Percentiles rank a stretch among this genome's conserved stretches.
phyloP scores from a whole-genome alignment of 139 green algal species.

The Nannochloris sp. region DNA sequence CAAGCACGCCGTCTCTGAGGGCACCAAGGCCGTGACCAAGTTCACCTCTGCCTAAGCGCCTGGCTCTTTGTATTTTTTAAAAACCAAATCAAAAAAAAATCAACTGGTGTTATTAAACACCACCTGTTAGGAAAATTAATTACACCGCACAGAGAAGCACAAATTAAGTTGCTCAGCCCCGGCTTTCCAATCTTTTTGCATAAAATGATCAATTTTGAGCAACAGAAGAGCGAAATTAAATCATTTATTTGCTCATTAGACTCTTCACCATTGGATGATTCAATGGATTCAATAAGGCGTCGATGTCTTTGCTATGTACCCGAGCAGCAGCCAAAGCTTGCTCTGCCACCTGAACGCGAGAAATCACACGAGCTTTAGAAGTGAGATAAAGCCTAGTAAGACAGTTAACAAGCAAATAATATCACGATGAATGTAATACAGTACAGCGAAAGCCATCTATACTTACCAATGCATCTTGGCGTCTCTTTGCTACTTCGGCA shows the following conservation, averaged over 20 bases:
- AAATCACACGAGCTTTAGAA: neutral
- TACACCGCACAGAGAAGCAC: no score
- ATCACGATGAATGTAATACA: no score
- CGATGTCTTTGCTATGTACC: neutral
- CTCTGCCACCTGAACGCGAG: neutral
- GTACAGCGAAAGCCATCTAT: no score
- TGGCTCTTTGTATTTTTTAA: neutral
- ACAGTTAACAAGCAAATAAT: neutral
- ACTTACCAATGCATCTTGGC: neutral
- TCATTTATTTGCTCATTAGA: neutral
- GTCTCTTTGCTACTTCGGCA: neutral
- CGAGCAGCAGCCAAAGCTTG: neutral
- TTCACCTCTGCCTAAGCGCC: no score
- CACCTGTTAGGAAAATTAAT: no score
- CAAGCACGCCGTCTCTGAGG: slow-evolving; percentile 67
- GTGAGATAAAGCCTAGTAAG: neutral
- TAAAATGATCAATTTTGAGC: neutral
- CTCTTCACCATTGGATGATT: slow-evolving; percentile 6
- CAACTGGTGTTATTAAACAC: no score
- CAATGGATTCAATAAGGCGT: neutral
- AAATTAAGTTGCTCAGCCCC: neutral
- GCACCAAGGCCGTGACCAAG: no score
- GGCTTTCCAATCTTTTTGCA: neutral
- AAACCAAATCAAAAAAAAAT: no score
- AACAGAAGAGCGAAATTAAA: neutral